Evolutionary conservation across 306 rosid species (phyloP).

Genomic region (Pyrus betulifolia): DNA sequence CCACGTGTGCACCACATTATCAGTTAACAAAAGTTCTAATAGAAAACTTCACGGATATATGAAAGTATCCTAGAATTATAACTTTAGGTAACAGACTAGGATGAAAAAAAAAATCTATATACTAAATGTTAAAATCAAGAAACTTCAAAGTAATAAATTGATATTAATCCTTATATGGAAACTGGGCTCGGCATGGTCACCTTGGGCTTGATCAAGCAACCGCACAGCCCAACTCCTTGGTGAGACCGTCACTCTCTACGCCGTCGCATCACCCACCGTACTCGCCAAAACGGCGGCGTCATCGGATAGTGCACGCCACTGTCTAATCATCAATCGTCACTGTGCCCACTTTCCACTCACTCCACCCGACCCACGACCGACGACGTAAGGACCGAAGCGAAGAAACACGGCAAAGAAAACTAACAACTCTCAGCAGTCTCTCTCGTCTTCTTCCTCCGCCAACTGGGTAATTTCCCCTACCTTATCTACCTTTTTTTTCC

Average conservation of each 20-base stretch:
- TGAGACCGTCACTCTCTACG: neutral
- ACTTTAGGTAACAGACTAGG: no score
- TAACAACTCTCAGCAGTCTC: constrained; percentile 20
- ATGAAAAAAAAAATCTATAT: no score
- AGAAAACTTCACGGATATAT: no score
- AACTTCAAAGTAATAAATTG: no score
- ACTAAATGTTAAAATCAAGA: no score
- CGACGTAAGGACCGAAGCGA: neutral
- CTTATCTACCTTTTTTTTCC: neutral
- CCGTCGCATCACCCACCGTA: neutral
- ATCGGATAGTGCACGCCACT: neutral
- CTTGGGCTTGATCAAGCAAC: neutral
- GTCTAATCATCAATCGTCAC: neutral
- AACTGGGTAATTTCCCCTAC: constrained; percentile 22
- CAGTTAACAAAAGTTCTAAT: no score
- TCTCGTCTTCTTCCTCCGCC: constrained; percentile 19
- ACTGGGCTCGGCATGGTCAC: neutral
- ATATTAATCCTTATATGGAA: no score
- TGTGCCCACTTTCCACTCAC: neutral
- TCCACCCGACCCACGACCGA: neutral
- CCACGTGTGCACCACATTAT: no score
- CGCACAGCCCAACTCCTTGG: neutral
- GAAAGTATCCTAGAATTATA: no score
- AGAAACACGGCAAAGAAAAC: constrained; percentile 44
- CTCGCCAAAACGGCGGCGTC: neutral